Evolutionary conservation across 2,329 filamentous ascomycete genomes (phyloP).

Genomic region (Pseudocercospora cruenta): DNA sequence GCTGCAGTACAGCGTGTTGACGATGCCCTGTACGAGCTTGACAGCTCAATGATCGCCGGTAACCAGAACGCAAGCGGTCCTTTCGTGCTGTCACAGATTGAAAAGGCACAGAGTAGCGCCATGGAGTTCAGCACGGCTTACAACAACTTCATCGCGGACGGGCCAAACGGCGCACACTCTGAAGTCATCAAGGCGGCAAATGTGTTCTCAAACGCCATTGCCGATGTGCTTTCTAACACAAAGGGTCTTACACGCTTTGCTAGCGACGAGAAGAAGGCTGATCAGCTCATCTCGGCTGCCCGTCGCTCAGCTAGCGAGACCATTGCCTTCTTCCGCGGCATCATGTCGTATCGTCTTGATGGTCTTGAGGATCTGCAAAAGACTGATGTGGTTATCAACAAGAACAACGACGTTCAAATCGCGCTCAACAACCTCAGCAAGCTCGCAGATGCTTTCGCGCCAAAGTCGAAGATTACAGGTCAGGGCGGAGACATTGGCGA

Average conservation of each 20-base stretch:
- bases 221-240: constrained; percentile 93
- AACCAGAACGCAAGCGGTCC: constrained; percentile 96
- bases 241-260: constrained; percentile 93
- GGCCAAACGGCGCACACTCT: constrained; percentile 81
- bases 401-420: constrained; percentile 93
- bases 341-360: constrained; percentile 92
- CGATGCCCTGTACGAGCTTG: constrained; percentile 93
- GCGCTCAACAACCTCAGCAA: constrained; percentile 93
- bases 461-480: constrained; percentile 79
- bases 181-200: constrained; percentile 94
- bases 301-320: constrained; percentile 83
- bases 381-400: constrained; percentile 96
- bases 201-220: constrained; percentile 84
- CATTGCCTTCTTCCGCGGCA: constrained; percentile 90
- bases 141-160: constrained; percentile 98
- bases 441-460: constrained; percentile 87
- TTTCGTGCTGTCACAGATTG: constrained; percentile 93
- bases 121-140: constrained; percentile 98
- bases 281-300: constrained; percentile 79
- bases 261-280: constrained; percentile 91
- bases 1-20: constrained; percentile 91
- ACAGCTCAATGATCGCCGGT: constrained; percentile 96
- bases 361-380: constrained; percentile 88
- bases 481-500: constrained; percentile 87
- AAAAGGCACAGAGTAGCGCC: constrained; percentile 90